Conservation (phyloP, 352 stramenopile genomes). For the Phytophthora brassicae region DNA sequence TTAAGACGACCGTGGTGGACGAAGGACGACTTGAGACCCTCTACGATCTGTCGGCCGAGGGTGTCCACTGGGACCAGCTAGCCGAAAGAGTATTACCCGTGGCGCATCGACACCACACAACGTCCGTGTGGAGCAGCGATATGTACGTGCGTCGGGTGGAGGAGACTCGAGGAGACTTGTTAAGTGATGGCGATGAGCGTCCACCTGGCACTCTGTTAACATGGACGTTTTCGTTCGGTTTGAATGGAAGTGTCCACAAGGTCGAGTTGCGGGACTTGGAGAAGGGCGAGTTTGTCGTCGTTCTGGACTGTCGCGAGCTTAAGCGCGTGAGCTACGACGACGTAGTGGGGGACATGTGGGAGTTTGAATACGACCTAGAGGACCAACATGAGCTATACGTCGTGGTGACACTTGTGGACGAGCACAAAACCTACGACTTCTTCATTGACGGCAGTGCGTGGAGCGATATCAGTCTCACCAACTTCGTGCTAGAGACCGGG, state of each 20-base stretch:
- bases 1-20: slow-evolving; percentile 72
- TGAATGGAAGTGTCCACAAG: slow-evolving; percentile 75
- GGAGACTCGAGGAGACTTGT: slow-evolving; percentile 45
- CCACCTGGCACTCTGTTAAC: slow-evolving; percentile 48
- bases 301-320: slow-evolving; percentile 70
- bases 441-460: slow-evolving; percentile 76
- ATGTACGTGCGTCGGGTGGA: slow-evolving; percentile 76
- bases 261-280: slow-evolving; percentile 73
- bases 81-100: slow-evolving; percentile 50
- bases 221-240: slow-evolving; percentile 86
- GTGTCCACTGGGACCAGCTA: slow-evolving; percentile 66
- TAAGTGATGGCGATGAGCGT: slow-evolving; percentile 43
- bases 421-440: slow-evolving; percentile 73
- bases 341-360: slow-evolving; percentile 65
- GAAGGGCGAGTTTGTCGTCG: slow-evolving; percentile 76
- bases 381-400: slow-evolving; percentile 72
- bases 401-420: slow-evolving; percentile 62
- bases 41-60: slow-evolving; percentile 73
- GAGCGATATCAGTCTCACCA: slow-evolving; percentile 73
- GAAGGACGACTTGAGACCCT: slow-evolving; percentile 66
- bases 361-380: slow-evolving; percentile 72
- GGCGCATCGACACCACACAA: slow-evolving; percentile 30
- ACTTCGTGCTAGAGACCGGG: slow-evolving; percentile 77
- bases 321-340: slow-evolving; percentile 61
- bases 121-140: slow-evolving; percentile 76